A percentile compares a stretch with the other conserved stretches of the same genome.
Conservation (phyloP, 805 yeast genomes). For the Candida ovalis region DNA sequence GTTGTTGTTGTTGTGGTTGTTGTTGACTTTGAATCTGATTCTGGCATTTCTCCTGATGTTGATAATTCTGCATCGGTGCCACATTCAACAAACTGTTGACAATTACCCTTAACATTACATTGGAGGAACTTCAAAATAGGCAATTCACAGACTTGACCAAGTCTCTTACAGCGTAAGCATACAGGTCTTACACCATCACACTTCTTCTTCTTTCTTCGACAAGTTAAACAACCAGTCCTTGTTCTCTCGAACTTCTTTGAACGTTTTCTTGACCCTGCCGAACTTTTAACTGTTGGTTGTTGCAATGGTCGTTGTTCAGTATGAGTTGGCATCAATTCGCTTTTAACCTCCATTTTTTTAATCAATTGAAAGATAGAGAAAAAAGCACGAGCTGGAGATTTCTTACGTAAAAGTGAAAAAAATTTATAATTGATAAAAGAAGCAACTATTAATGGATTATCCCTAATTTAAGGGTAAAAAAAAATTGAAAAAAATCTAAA, state of each 20-base stretch:
- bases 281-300: background rate
- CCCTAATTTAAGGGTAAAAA: too few species aligned
- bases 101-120: slow-evolving; percentile 1
- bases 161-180: slow-evolving; percentile 7
- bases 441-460: too few species aligned
- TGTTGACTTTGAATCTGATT: background rate
- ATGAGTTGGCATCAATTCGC: background rate
- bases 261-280: slow-evolving; percentile 2
- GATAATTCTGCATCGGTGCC: background rate
- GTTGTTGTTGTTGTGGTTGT: background rate
- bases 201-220: slow-evolving; percentile 9
- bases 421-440: too few species aligned
- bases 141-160: slow-evolving; percentile 3
- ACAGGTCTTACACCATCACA: slow-evolving; percentile 11
- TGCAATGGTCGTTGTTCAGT: background rate
- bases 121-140: slow-evolving; percentile 8
- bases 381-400: too few species aligned
- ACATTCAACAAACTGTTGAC: slow-evolving; percentile 1
- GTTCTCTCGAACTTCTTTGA: slow-evolving; percentile 8
- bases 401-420: too few species aligned
- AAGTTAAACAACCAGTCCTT: slow-evolving; percentile 9
- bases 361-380: too few species aligned
- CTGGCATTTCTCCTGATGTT: background rate
- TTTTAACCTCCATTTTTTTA: too few species aligned
- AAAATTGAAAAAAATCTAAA: too few species aligned